phyloP scores from a whole-genome alignment of 2,329 filamentous ascomycete species.

The Fusarium virguliforme region DNA sequence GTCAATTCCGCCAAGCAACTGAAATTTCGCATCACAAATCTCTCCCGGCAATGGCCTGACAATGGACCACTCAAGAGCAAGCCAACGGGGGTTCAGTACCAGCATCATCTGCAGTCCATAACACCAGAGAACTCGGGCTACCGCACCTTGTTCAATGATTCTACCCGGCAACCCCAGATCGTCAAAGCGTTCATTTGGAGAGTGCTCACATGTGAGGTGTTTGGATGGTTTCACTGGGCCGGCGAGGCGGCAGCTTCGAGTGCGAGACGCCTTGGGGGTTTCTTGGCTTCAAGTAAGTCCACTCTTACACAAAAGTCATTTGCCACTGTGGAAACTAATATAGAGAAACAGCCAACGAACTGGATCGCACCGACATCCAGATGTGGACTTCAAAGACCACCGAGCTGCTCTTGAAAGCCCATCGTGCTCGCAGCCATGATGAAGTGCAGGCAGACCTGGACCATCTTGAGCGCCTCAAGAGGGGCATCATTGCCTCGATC shows the following conservation, averaged over 20 bases:
- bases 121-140: neutral
- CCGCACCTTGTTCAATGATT: neutral
- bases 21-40: neutral
- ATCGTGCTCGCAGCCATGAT: neutral
- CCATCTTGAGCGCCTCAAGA: neutral
- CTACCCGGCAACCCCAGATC: neutral
- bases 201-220: neutral
- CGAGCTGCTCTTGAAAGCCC: neutral
- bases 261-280: neutral
- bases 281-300: neutral
- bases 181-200: neutral
- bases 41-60: neutral
- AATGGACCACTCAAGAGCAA: neutral
- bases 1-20: neutral
- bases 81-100: neutral
- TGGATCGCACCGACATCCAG: neutral
- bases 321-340: neutral
- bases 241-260: neutral
- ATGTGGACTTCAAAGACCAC: neutral
- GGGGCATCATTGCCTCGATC: neutral
- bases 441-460: neutral
- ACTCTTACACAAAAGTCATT: neutral
- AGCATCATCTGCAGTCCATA: neutral
- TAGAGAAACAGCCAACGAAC: neutral
- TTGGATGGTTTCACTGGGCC: neutral